Base-by-base conservation (phyloP, 192 early-diverging fungal species). In the Hyaloraphidium curvatum region DNA sequence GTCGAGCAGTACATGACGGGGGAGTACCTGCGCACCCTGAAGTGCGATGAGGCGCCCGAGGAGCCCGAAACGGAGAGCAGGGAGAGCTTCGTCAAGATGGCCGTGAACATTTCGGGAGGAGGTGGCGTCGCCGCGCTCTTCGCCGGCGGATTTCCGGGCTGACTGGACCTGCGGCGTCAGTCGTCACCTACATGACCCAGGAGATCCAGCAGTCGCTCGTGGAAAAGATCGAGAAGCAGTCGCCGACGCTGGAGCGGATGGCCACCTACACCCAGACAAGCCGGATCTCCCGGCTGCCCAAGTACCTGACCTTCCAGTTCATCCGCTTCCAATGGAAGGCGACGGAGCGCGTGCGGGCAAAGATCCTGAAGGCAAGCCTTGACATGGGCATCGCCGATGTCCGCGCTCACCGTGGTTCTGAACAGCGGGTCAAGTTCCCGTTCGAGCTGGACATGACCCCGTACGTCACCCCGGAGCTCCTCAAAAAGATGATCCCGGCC, bases 281-380 rank as follows among this genome's bases (percentile, higher is more conserved):
- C 39, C 70, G 78, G 25, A 82, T 98, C 17, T 79, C 73, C 2
- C 76, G 95, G 1, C 64, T 98, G 28, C 95, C 95, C 0, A 61
- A 69, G 14, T 98, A 98, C 62, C 61, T 98, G 48, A 79, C 89
- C 0, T 70, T 94, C 19, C 70, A 88, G 54, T 98, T 91, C 65
- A 82, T 91, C 30, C 79, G 94, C 16, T 95, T 97, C 66, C 91
- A 85, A 71, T 98, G 92, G 92, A 93, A 91, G 57, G 62, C 78
- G 0, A 62, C 74, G 4, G 83, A 84, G 54, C 66, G 71, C 28
- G 70, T 85, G 5, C 79, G 80, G 40, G 84, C 89, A 11, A 98
- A 98, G 64, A 97, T 98, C 64, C 63, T 95, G 53, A 88, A 90
- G 59, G 69, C 71, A 22, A n/a, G n/a, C 51, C 22, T 13, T 3